Evolutionary conservation across 2,329 filamentous ascomycete species (phyloP), one percentile per base, ranked within the genome.

Genomic region (Scopulariopsis brevicaulis): DNA sequence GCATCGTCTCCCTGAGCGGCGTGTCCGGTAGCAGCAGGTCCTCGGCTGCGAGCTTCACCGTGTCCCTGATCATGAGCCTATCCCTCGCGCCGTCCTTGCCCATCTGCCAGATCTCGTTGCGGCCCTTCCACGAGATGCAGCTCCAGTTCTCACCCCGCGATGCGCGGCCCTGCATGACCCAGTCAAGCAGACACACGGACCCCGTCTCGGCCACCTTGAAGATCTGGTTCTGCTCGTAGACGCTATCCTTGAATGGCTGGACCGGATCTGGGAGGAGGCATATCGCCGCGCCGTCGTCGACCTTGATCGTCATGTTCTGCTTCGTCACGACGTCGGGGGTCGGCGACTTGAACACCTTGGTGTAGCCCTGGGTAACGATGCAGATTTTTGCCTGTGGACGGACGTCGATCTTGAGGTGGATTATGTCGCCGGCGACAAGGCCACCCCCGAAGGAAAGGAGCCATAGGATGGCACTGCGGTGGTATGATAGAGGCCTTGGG

Each of bases 371-470:
- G 0, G 83, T 86, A 60, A 82, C 81, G 40, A 86, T 73, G 64
- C 78, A 83, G 57, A 96, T 80, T 60, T 84, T 85, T 4, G 90
- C 86, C 2, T 74, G 72, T 2, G 77, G 64, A 12, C 82, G 81
- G 54, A 96, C 76, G 11, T 80, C 78, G 61, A 96, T 80, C 22
- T 77, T 75, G 28, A 99, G 81, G 65, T 86, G 77, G 69, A 97
- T 86, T 62, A 82, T 77, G 70, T 99, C 94, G 50, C 92, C 91
- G 14, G 87, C 89, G 1, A 99, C 89, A 15, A 99, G 82, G 1
- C 94, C 94, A 51, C 94, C 94, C 55, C 94, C 94, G 68, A 97
- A 99, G 0, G 92, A 96, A 54, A 99, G 80, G 43, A 97, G 79
- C 68, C 96, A 97, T 48, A 96, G 85, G 35, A 94, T 82, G 10